These are phyloP conservation scores for Panicum hallii DNA, from an alignment of 202 grass and related monocot genomes.

Conservation along the genomic window DNA sequence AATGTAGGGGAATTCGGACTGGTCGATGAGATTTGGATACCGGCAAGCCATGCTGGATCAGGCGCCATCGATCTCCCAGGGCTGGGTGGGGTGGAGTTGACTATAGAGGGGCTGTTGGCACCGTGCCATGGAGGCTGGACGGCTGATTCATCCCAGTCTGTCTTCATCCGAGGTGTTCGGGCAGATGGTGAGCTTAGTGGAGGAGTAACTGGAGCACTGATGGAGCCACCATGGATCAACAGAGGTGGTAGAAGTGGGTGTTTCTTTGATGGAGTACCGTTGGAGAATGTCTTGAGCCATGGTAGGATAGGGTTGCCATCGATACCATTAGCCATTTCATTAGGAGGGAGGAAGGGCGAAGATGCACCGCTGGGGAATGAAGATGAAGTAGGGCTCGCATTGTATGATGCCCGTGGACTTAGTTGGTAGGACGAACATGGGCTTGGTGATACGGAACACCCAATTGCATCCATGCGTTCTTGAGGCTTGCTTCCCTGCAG, in stretches of 20 bases:
- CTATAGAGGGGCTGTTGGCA: conserved; percentile 47
- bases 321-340: conserved; percentile 47
- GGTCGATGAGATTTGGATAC: conserved; percentile 55
- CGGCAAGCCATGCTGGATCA: conserved; percentile 60
- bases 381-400: conserved; percentile 69
- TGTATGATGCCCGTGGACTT: conserved; percentile 72
- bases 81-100: conserved; percentile 74
- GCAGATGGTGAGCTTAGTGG: conserved; percentile 71
- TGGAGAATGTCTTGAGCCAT: conserved; percentile 74
- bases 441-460: conserved; percentile 63
- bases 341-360: conserved; percentile 60
- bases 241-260: conserved; percentile 53
- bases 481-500: conserved; percentile 66
- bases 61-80: conserved; percentile 48
- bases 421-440: conserved; percentile 68
- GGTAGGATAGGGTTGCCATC: conserved; percentile 65
- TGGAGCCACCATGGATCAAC: conserved; percentile 64
- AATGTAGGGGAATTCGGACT: conserved; percentile 66
- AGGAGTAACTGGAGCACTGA: conserved; percentile 81
- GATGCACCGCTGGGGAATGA: conserved; percentile 67
- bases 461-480: conserved; percentile 56
- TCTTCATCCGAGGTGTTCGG: conserved; percentile 60
- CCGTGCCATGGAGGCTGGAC: conserved; percentile 50
- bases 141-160: conserved; percentile 55
- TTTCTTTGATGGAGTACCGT: conserved; percentile 51